Conservation (phyloP, 2,329 filamentous ascomycete species). For the Akanthomyces muscarius region DNA sequence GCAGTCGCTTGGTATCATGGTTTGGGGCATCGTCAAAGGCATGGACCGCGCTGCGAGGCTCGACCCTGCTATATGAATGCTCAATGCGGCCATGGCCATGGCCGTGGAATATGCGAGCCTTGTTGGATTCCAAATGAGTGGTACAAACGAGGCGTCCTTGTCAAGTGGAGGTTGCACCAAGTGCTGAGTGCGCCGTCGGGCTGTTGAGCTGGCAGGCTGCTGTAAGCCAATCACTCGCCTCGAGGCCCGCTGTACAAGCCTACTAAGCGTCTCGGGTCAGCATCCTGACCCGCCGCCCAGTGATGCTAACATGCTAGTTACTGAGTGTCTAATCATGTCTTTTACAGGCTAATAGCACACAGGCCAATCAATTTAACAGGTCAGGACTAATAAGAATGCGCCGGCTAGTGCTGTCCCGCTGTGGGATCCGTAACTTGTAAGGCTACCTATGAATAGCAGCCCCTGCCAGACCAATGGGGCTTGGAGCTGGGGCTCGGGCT, state of each 20-base stretch:
- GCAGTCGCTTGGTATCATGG: not conserved
- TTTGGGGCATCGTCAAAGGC: not conserved
- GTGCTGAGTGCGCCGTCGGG: not conserved
- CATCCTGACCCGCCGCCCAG: not conserved
- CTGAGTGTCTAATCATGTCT: too few relatives aligned
- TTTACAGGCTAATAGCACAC: too few relatives aligned
- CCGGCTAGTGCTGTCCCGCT: not conserved
- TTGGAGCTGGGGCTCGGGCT: not conserved
- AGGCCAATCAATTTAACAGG: not conserved
- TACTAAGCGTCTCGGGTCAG: not conserved
- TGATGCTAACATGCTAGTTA: not conserved
- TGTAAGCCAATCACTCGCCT: not conserved
- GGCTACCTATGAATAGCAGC: not conserved
- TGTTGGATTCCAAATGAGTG: slow-evolving; percentile 2
- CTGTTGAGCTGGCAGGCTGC: not conserved
- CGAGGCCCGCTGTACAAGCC: not conserved
- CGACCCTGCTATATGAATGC: not conserved
- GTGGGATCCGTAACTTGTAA: not conserved
- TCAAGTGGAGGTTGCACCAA: not conserved
- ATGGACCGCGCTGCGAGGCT: not conserved
- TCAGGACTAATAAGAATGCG: not conserved
- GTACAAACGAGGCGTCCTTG: not conserved
- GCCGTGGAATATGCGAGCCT: not conserved
- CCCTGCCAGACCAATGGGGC: not conserved
- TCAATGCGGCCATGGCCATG: not conserved